Base-by-base conservation (phyloP, 306 rosid species). In the Ormosia semicastrata region DNA sequence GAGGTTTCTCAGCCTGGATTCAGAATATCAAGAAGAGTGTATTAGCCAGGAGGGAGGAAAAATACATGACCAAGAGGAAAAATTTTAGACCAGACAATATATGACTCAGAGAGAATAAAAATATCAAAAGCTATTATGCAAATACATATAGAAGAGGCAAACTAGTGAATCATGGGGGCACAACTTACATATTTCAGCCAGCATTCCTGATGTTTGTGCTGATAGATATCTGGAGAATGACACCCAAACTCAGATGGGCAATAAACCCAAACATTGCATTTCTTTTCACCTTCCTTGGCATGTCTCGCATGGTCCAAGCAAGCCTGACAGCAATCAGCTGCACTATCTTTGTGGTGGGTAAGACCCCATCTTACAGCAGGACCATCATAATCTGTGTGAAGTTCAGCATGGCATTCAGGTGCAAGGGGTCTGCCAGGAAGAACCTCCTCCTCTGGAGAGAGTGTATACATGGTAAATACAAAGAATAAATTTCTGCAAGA, bases 341-440 rank as follows among this genome's bases (percentile, higher is more conserved):
- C 98, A 82, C 98, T 95, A 64, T 95, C 97, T 90, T 86, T 93
- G 86, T 89, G 99, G 82, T 89, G 90, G 43, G 90, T 93, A 71
- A 95, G 99, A 75, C 99, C 99, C 99, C 98, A 95, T 92, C 84
- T 90, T 64, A 95, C 98, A 6, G 98, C 99, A 50, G 81, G 81
- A 71, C 99, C 98, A 75, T 63, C 97, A 69, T 95, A 95, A 89
- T 95, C 99, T 17, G 98, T 82, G 68, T 93, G 98, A 80, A 90
- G 89, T 86, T 92, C 90, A 9, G 88, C 79, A 44, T 85, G 77
- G 84, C 99, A 95, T 85, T 93, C 92, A 1, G 88, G 86, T 56
- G 93, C 87, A 71, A 91, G 76, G 47, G 97, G 91, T 75, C 93
- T 89, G 41, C 99, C 99, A 0, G 99, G 90, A 76, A 95, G 90